Evolutionary conservation across 805 yeast genomes (phyloP).

Genomic region (Isabelozyma rhagii): DNA sequence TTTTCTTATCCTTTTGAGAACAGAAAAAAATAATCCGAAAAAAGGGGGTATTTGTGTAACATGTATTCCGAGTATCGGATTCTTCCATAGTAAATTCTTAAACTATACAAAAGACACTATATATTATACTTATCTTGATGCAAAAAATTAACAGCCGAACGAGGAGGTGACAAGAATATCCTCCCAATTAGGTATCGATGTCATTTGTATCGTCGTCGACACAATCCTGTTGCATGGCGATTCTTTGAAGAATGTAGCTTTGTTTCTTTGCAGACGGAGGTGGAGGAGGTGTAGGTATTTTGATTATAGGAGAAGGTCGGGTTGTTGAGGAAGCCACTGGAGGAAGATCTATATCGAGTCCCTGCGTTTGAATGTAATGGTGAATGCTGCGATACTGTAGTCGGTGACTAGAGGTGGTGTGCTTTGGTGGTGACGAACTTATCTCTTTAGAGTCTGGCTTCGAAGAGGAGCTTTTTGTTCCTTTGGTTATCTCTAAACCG

Average conservation of each 20-base stretch:
- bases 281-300: not conserved
- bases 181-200: not conserved
- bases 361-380: not conserved
- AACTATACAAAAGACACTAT: not conserved
- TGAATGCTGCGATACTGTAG: not conserved
- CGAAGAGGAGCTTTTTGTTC: not conserved
- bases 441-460: not conserved
- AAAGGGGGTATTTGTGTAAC: not conserved
- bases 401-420: not conserved
- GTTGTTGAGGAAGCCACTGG: not conserved
- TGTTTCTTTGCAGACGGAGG: constrained; percentile 3
- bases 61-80: not conserved
- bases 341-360: constrained; percentile 1
- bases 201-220: constrained; percentile 17
- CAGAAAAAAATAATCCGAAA: not conserved
- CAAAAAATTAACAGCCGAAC: not conserved
- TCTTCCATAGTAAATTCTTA: too few relatives aligned
- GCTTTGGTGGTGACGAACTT: not conserved
- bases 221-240: constrained; percentile 39
- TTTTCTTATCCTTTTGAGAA: not conserved
- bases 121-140: not conserved
- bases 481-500: not conserved
- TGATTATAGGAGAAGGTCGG: not conserved
- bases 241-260: constrained; percentile 20
- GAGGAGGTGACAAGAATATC: not conserved